Evolutionary conservation across 129 eudicot genomes (phyloP).

Genomic region (Cynara cardunculus): DNA sequence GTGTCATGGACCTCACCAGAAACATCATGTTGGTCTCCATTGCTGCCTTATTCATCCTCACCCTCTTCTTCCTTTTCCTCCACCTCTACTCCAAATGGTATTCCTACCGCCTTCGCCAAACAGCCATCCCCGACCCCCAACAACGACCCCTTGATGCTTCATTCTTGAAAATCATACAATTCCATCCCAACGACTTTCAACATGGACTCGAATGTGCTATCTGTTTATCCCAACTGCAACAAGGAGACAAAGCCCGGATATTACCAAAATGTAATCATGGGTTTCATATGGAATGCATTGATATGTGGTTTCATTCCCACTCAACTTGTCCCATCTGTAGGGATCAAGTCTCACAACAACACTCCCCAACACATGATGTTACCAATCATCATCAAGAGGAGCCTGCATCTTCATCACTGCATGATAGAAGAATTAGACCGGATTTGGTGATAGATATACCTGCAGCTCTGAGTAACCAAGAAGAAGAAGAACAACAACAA

Average conservation of each 20-base stretch:
- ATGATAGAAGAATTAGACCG: conserved; percentile 8
- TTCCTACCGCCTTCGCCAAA: conserved; percentile 25
- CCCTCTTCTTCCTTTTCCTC: conserved; percentile 32
- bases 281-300: conserved; percentile 44
- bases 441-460: conserved; percentile 60
- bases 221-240: conserved; percentile 18
- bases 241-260: conserved; percentile 31
- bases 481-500: conserved; percentile 33
- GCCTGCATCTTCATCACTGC: background rate
- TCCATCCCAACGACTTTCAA: conserved; percentile 39
- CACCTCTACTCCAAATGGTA: conserved; percentile 51
- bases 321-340: conserved; percentile 43
- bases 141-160: conserved; percentile 55
- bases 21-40: conserved; percentile 51
- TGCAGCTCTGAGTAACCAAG: conserved; percentile 20
- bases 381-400: conserved; percentile 5
- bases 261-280: conserved; percentile 42
- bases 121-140: conserved; percentile 5
- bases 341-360: conserved; percentile 23
- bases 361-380: conserved; percentile 20
- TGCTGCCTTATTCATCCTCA: conserved; percentile 36
- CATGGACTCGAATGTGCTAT: conserved; percentile 72
- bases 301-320: conserved; percentile 11
- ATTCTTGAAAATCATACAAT: conserved; percentile 37
- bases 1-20: conserved; percentile 35